Evolutionary conservation across 768 basidiomycete species (phyloP).

Genomic region (Xanthoconium purpureum): DNA sequence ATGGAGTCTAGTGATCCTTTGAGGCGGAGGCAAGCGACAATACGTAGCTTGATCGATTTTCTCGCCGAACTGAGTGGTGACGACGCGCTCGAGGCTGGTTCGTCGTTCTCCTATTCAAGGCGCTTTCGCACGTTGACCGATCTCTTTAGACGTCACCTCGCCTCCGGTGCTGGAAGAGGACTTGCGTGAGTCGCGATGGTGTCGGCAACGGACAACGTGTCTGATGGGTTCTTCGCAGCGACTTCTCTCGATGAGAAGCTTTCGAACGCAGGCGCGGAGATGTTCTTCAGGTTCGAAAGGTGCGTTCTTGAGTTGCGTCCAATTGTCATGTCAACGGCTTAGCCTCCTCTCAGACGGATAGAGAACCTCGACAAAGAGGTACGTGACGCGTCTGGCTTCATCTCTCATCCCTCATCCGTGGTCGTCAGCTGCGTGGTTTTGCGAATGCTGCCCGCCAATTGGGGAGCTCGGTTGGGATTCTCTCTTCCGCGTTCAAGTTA

Average conservation of each 20-base stretch:
- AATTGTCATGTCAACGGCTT: slow-evolving; percentile 2
- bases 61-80: slow-evolving; percentile 44
- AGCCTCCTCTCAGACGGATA: slow-evolving; percentile 36
- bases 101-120: slow-evolving; percentile 8
- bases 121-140: slow-evolving; percentile 6
- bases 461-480: slow-evolving; percentile 54
- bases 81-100: slow-evolving; percentile 33
- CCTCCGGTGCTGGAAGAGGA: slow-evolving; percentile 43
- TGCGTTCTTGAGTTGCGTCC: slow-evolving; percentile 17
- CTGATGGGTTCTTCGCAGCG: slow-evolving; percentile 20
- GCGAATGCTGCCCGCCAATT: slow-evolving; percentile 54
- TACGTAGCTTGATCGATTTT: slow-evolving; percentile 46
- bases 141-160: slow-evolving; percentile 25
- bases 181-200: slow-evolving; percentile 30
- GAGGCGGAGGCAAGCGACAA: slow-evolving; percentile 41
- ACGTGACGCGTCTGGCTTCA: slow-evolving; percentile 9
- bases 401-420: slow-evolving; percentile 10
- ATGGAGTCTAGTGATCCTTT: slow-evolving; percentile 28
- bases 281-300: slow-evolving; percentile 49
- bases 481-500: slow-evolving; percentile 51
- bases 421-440: slow-evolving; percentile 46
- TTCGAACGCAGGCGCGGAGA: slow-evolving; percentile 47
- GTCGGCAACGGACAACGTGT: slow-evolving; percentile 1
- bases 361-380: slow-evolving; percentile 48
- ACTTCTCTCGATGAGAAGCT: slow-evolving; percentile 50